Base-by-base conservation (phyloP, 768 basidiomycete species). In the Botryobasidium botryosum region DNA sequence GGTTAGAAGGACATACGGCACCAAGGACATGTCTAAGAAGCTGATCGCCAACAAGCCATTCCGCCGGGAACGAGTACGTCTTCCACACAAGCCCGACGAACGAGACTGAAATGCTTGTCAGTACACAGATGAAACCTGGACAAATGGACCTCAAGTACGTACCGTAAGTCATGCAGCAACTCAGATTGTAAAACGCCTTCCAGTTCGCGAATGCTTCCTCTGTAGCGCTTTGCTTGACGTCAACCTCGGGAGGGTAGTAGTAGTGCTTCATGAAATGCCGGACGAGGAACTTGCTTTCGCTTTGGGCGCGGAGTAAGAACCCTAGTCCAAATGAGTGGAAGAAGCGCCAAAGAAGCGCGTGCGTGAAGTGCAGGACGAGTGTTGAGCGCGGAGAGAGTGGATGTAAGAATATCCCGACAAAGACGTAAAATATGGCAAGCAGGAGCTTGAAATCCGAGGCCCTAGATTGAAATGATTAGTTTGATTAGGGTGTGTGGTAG, bases 111-210 rank as follows among this genome's bases (percentile, higher is more conserved):
- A n/a, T 17, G 31, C 5, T 13, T 41, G 27, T 8, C 20, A 35
- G 18, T 27, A 13, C 12, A 3, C 13, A 28, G 18, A 44, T 25
- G 17, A 2, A 35, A 18, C 8, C 21, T 25, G 10, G 18, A 5
- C 1, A 15, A 2, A 35, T 17, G n/a, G n/a, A 13, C 24, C 40
- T 18, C 24, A 4, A 18, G 29, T 28, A 62, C 68, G 17, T 47
- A 91, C 90, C 77, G 59, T 91, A 96, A 3, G 82, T 91, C 90
- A 96, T 94, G 59, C 77, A 79, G 69, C 91, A 68, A 59, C 82
- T 88, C 60, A 88, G 59, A 59, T 96, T 97, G 59, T 91, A 97
- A 23, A 86, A 68, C 4, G 69, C 69, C 61, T 96, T 96, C 90
- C 91, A 99, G 59, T 94, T 96, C 23, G 72, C 68, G 54, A 96